Conservation (phyloP, 2,329 filamentous ascomycete species). For the Fusarium paranaense region DNA sequence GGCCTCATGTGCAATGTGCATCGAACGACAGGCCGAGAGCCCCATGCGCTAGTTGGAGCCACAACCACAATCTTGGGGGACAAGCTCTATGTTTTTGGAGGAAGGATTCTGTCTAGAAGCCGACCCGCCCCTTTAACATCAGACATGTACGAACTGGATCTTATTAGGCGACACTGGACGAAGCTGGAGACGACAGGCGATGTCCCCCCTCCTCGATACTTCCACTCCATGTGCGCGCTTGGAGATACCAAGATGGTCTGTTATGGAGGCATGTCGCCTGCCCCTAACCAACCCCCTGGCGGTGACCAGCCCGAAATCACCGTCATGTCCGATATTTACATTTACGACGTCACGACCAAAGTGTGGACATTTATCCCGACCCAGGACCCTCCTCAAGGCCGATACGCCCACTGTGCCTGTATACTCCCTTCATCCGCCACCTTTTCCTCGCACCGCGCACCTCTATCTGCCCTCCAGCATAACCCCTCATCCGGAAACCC, state of each 20-base stretch:
- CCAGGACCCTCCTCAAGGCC: slow-evolving; percentile 86
- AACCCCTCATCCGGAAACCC: slow-evolving; percentile 86
- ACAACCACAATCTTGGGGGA: slow-evolving; percentile 96
- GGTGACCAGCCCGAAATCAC: slow-evolving; percentile 81
- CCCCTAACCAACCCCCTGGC: slow-evolving; percentile 61
- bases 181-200: slow-evolving; percentile 88
- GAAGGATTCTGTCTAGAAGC: slow-evolving; percentile 85
- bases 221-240: slow-evolving; percentile 93
- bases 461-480: slow-evolving; percentile 87
- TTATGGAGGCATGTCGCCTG: slow-evolving; percentile 97
- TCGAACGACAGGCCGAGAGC: slow-evolving; percentile 90
- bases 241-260: slow-evolving; percentile 97
- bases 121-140: slow-evolving; percentile 84
- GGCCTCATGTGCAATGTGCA: slow-evolving; percentile 79
- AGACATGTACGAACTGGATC: slow-evolving; percentile 92
- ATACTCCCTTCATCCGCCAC: slow-evolving; percentile 88
- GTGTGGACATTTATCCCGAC: slow-evolving; percentile 89
- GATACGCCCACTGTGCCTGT: slow-evolving; percentile 96
- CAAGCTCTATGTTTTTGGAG: slow-evolving; percentile 96
- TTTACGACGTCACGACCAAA: slow-evolving; percentile 86
- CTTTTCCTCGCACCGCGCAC: slow-evolving; percentile 86
- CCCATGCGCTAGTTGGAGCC: slow-evolving; percentile 90
- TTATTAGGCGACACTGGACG: slow-evolving; percentile 92
- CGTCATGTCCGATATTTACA: slow-evolving; percentile 98
- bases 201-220: slow-evolving; percentile 90